Conservation (phyloP, 2,329 filamentous ascomycete genomes). For the Aaosphaeria arxii region DNA sequence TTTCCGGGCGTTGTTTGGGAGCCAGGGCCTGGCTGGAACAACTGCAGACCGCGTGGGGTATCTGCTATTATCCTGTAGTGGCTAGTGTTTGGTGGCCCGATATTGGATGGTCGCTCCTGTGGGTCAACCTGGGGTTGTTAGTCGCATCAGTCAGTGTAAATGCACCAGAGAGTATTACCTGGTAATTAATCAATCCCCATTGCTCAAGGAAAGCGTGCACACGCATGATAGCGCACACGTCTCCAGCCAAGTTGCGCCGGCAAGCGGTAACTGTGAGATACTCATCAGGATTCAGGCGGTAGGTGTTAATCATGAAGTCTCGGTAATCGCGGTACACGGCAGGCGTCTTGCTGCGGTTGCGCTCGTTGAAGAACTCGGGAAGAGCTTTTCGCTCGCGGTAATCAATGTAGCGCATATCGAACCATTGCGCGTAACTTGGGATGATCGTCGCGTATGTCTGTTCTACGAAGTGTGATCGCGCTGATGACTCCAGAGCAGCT, state of each 20-base stretch:
- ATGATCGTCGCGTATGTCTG: constrained; percentile 96
- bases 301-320: constrained; percentile 99
- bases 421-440: constrained; percentile 97
- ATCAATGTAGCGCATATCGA: constrained; percentile 94
- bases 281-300: constrained; percentile 90
- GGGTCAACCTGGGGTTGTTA: constrained; percentile 74
- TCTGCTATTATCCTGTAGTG: constrained; percentile 97
- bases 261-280: constrained; percentile 97
- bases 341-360: constrained; percentile 96
- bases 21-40: constrained; percentile 87
- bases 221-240: constrained; percentile 98
- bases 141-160: neutral
- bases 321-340: constrained; percentile 98
- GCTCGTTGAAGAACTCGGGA: constrained; percentile 97
- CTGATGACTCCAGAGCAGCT: constrained; percentile 76
- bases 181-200: constrained; percentile 98
- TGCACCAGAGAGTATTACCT: constrained; percentile 56
- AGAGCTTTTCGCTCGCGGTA: constrained; percentile 90
- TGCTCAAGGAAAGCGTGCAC: constrained; percentile 97
- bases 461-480: constrained; percentile 85
- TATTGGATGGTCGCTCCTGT: constrained; percentile 89
- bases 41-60: constrained; percentile 89
- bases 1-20: constrained; percentile 61
- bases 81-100: constrained; percentile 93
- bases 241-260: constrained; percentile 87